A percentile compares a stretch with the other conserved stretches of the same genome.
Evolutionary conservation across 2,329 filamentous ascomycete species (phyloP).

Genomic region (Penicillium sp.): DNA sequence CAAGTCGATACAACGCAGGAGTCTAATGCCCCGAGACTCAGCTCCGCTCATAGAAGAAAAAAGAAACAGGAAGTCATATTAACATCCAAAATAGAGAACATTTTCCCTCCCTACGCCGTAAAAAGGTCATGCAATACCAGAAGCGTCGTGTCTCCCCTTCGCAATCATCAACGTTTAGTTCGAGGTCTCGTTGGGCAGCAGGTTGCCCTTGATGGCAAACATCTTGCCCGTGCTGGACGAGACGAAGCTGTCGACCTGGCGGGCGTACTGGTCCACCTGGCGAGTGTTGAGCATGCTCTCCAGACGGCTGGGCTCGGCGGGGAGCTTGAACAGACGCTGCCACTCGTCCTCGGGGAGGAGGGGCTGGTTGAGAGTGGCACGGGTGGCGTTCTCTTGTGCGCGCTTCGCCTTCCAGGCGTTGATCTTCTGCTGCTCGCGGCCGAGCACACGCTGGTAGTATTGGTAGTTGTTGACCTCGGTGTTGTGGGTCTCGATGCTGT

Average conservation of each 20-base stretch:
- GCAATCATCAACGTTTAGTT: slow-evolving; percentile 32
- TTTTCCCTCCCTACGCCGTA: slow-evolving; percentile 44
- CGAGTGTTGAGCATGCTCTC: slow-evolving; percentile 92
- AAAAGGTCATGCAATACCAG: slow-evolving; percentile 42
- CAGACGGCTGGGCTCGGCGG: slow-evolving; percentile 85
- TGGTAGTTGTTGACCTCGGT: slow-evolving; percentile 99
- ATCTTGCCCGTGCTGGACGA: slow-evolving; percentile 92
- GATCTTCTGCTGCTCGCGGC: slow-evolving; percentile 94
- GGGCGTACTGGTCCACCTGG: slow-evolving; percentile 96
- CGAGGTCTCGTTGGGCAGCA: slow-evolving; percentile 55
- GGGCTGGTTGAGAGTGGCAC: slow-evolving; percentile 80
- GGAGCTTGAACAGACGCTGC: slow-evolving; percentile 97
- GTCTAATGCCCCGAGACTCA: slow-evolving; percentile 14
- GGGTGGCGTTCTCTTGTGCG: slow-evolving; percentile 88
- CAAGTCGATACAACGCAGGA: slow-evolving; percentile 19
- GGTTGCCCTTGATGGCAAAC: slow-evolving; percentile 82
- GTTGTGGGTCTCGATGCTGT: slow-evolving; percentile 96
- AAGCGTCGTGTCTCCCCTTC: slow-evolving; percentile 28
- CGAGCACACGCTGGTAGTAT: slow-evolving; percentile 90
- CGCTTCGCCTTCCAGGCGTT: slow-evolving; percentile 95
- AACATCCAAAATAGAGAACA: slow-evolving; percentile 39
- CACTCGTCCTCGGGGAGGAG: slow-evolving; percentile 94
- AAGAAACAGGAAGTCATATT: slow-evolving; percentile 38
- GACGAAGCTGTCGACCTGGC: slow-evolving; percentile 95
- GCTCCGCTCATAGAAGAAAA: slow-evolving; percentile 32